phyloP scores from a whole-genome alignment of 495 filamentous ascomycete genomes.

The Tuber aestivum region DNA sequence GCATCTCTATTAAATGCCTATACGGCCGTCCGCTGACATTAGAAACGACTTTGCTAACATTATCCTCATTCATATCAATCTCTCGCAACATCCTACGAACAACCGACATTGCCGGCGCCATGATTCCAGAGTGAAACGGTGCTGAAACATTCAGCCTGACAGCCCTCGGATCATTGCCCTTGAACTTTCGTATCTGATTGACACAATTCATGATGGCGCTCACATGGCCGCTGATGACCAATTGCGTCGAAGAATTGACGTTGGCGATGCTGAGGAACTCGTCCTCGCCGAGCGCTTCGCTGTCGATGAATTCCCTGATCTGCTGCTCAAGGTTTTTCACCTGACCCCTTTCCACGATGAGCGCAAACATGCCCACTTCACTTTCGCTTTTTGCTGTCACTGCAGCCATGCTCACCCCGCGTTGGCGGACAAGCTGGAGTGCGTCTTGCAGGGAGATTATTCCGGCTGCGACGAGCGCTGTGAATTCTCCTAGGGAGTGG shows the following conservation, averaged over 20 bases:
- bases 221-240: slow-evolving; percentile 85
- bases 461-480: slow-evolving; percentile 76
- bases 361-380: slow-evolving; percentile 87
- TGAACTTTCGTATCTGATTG: slow-evolving; percentile 82
- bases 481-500: slow-evolving; percentile 93
- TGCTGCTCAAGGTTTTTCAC: slow-evolving; percentile 60
- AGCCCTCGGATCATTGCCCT: slow-evolving; percentile 85
- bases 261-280: slow-evolving; percentile 89
- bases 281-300: slow-evolving; percentile 58
- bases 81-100: slow-evolving; percentile 60
- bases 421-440: slow-evolving; percentile 65
- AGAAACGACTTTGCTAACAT: slow-evolving; percentile 57
- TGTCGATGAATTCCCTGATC: slow-evolving; percentile 73
- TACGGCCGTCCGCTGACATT: slow-evolving; percentile 83
- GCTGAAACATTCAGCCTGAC: slow-evolving; percentile 82
- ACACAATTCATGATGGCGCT: slow-evolving; percentile 77
- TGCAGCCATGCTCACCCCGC: slow-evolving; percentile 78
- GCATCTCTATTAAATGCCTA: slow-evolving; percentile 61
- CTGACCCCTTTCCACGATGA: slow-evolving; percentile 75
- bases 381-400: slow-evolving; percentile 63
- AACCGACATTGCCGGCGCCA: slow-evolving; percentile 72
- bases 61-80: slow-evolving; percentile 43
- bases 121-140: slow-evolving; percentile 88
- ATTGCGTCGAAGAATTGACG: slow-evolving; percentile 91
- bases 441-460: slow-evolving; percentile 73